These are phyloP conservation scores for Fusarium torulosum DNA, from an alignment of 2,329 filamentous ascomycete species.

Conservation along the genomic window DNA sequence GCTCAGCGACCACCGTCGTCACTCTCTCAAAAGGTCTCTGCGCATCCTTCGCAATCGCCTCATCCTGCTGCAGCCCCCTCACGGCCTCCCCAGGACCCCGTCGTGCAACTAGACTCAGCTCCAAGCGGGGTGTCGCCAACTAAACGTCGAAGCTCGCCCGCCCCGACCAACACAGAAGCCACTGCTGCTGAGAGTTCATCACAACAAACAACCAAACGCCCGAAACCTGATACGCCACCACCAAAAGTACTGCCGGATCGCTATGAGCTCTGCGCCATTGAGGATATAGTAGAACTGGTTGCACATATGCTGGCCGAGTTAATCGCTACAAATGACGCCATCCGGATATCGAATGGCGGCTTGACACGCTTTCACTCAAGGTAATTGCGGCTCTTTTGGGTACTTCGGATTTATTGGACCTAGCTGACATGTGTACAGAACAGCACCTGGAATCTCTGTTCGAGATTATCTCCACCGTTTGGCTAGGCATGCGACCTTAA, in stretches of 20 bases:
- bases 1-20: conserved; percentile 35
- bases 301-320: conserved; percentile 96
- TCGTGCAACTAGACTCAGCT: conserved; percentile 29
- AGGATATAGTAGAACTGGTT: conserved; percentile 91
- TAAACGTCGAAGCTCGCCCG: conserved; percentile 51
- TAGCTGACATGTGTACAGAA: conserved; percentile 56
- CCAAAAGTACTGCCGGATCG: conserved; percentile 74
- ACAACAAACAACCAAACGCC: conserved; percentile 62
- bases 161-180: conserved; percentile 49
- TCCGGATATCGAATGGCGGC: conserved; percentile 78
- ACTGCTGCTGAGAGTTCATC: conserved; percentile 43
- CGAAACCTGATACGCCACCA: conserved; percentile 62
- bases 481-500: conserved; percentile 92
- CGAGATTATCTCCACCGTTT: conserved; percentile 92
- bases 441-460: conserved; percentile 90
- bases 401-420: conserved; percentile 8
- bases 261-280: conserved; percentile 85
- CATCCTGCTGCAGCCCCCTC: conserved; percentile 30
- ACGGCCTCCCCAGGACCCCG: conserved; percentile 30
- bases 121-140: conserved; percentile 50
- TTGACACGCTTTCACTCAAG: conserved; percentile 96
- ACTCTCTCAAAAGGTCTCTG: conserved; percentile 42
- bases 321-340: conserved; percentile 92
- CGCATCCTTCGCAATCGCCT: conserved; percentile 41
- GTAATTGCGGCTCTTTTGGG: conserved; percentile 57